Conservation (phyloP, 768 basidiomycete species). For the Tulasnella calospora region DNA sequence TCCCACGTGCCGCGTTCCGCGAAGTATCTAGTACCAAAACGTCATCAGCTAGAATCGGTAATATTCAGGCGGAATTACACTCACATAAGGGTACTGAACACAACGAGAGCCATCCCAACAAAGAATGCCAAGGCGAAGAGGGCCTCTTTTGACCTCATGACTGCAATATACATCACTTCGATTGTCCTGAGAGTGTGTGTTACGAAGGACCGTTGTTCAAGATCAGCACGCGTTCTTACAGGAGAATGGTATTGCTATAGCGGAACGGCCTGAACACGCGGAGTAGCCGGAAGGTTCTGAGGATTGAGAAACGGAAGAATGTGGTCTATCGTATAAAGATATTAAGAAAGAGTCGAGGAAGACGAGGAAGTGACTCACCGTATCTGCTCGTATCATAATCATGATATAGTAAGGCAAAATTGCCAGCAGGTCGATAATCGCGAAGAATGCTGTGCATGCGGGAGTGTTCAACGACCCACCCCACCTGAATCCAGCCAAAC, state of each 20-base stretch:
- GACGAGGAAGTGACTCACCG: constrained; percentile 44
- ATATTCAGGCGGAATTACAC: constrained; percentile 32
- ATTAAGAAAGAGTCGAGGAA: not conserved
- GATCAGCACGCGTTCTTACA: constrained; percentile 46
- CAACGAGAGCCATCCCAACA: constrained; percentile 77
- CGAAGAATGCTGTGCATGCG: constrained; percentile 60
- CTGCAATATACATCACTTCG: constrained; percentile 88
- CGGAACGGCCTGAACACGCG: constrained; percentile 88
- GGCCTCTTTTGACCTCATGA: constrained; percentile 80
- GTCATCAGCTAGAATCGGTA: not conserved
- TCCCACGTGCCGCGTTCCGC: constrained; percentile 91
- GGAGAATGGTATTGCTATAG: constrained; percentile 73
- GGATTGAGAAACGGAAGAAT: constrained; percentile 84
- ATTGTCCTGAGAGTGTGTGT: constrained; percentile 53
- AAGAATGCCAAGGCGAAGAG: constrained; percentile 84
- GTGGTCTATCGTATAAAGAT: constrained; percentile 51
- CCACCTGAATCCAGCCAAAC: constrained; percentile 30
- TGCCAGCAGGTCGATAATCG: constrained; percentile 77
- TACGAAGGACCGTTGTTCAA: not conserved
- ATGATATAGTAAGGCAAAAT: constrained; percentile 89
- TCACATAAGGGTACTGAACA: constrained; percentile 80
- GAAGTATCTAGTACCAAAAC: constrained; percentile 53
- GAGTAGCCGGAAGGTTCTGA: constrained; percentile 82
- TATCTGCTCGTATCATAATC: constrained; percentile 76
- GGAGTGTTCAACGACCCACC: not conserved